Percentiles rank a stretch among this genome's conserved stretches.
Evolutionary conservation across 169 alveolate genomes (phyloP).

Genomic region (Cryptosporidium felis): DNA sequence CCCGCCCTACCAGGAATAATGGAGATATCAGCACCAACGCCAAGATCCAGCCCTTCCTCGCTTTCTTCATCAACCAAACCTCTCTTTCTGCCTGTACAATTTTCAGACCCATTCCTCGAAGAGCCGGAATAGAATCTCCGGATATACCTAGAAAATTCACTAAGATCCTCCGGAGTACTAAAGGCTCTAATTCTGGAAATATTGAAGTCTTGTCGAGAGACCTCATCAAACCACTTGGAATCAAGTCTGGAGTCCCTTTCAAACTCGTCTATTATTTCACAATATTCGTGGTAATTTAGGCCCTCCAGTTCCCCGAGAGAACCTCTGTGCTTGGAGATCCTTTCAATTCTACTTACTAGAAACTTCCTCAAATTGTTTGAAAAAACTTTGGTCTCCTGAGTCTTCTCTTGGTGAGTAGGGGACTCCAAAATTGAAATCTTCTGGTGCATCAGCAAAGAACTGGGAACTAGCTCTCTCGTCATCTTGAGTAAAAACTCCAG

Average conservation of each 20-base stretch:
- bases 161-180: neutral
- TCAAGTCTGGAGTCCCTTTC: neutral
- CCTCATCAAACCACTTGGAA: constrained; percentile 15
- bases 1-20: neutral
- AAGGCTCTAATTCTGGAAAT: neutral
- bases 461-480: constrained; percentile 71
- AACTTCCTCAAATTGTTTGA: constrained; percentile 71
- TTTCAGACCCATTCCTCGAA: neutral
- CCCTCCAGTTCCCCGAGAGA: constrained; percentile 68
- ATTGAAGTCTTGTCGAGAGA: neutral
- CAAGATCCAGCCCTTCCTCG: constrained; percentile 1
- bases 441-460: constrained; percentile 68
- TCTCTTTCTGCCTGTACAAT: neutral
- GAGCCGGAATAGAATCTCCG: constrained; percentile 31
- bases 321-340: constrained; percentile 64
- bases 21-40: neutral
- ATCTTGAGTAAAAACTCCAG: constrained; percentile 73
- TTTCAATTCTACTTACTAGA: constrained; percentile 24
- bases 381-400: constrained; percentile 69
- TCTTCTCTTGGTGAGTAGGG: constrained; percentile 75
- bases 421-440: constrained; percentile 66
- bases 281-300: constrained; percentile 29
- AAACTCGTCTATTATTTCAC: constrained; percentile 17
- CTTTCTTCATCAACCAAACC: neutral
- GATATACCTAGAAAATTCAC: constrained; percentile 7